A percentile compares a stretch with the other conserved stretches of the same genome.
These are phyloP conservation scores for Cyclostephanos tholiformis DNA, from an alignment of 108 stramenopile species.

Conservation along the genomic window DNA sequence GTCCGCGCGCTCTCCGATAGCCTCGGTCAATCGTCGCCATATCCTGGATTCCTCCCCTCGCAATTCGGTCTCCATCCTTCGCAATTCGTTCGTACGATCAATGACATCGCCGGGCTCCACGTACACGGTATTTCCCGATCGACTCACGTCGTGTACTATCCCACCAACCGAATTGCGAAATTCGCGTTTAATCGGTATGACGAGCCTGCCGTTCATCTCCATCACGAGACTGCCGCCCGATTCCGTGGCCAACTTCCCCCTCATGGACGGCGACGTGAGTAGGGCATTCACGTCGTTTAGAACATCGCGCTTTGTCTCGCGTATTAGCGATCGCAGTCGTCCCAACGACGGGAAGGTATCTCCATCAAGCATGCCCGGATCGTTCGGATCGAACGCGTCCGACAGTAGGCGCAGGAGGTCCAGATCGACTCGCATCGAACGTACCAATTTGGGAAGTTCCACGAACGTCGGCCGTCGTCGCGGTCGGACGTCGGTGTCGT, in stretches of 20 bases:
- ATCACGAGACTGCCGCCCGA: conserved; percentile 71
- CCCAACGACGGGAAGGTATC: conserved; percentile 75
- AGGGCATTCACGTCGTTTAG: conserved; percentile 63
- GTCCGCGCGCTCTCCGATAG: conserved; percentile 53
- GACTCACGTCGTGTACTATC: conserved; percentile 87
- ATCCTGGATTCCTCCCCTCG: conserved; percentile 79
- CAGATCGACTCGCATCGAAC: conserved; percentile 57
- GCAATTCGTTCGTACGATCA: conserved; percentile 89
- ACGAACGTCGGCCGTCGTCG: conserved; percentile 42
- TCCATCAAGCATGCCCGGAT: conserved; percentile 57
- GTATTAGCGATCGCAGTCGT: conserved; percentile 58
- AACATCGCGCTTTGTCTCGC: conserved; percentile 62
- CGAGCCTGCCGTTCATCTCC: conserved; percentile 70
- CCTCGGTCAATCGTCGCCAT: conserved; percentile 68
- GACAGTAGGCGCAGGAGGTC: conserved; percentile 62
- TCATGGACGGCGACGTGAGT: conserved; percentile 58
- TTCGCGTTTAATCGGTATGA: conserved; percentile 65
- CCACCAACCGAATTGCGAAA: conserved; percentile 61
- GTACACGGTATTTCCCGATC: conserved; percentile 91
- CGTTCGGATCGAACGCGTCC: conserved; percentile 66
- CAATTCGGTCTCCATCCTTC: conserved; percentile 69
- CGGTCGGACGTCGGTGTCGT: neutral
- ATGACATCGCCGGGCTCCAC: conserved; percentile 91
- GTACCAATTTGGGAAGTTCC: conserved; percentile 55
- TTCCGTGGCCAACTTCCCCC: conserved; percentile 74